A percentile compares a stretch with the other conserved stretches of the same genome.
Evolutionary conservation across 495 filamentous ascomycete genomes (phyloP).

Genomic region (Bathelium albidoporum): DNA sequence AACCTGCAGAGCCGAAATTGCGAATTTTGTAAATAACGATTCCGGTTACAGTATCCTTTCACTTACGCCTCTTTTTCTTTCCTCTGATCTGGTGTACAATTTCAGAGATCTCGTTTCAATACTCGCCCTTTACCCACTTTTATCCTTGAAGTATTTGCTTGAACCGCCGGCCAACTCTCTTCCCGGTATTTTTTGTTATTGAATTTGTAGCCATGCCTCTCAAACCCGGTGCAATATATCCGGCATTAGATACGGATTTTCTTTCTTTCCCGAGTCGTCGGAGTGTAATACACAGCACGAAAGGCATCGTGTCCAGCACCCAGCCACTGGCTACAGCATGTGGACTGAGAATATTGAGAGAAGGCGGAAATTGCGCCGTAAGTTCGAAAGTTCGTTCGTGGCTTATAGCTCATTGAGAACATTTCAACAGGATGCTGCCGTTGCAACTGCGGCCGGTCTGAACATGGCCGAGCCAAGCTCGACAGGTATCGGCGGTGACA

Average conservation of each 20-base stretch:
- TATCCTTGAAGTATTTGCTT: neutral
- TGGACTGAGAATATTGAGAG: conserved; percentile 69
- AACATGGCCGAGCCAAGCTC: conserved; percentile 91
- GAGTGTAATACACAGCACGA: conserved; percentile 84
- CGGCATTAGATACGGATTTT: conserved; percentile 49
- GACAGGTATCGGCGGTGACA: conserved; percentile 95
- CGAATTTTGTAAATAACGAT: too few species aligned
- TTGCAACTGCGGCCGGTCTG: conserved; percentile 78
- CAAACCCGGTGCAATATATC: conserved; percentile 51
- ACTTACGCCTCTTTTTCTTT: neutral
- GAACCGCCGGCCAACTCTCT: neutral
- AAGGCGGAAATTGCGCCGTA: conserved; percentile 89
- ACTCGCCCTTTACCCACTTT: neutral
- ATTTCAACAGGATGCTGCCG: conserved; percentile 71
- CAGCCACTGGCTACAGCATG: conserved; percentile 86
- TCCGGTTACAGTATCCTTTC: too few species aligned
- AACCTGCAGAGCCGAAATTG: too few species aligned
- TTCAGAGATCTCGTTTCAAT: neutral
- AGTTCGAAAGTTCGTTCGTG: conserved; percentile 25
- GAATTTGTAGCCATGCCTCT: conserved; percentile 39
- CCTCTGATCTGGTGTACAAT: neutral
- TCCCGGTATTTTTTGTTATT: neutral
- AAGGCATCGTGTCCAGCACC: conserved; percentile 84
- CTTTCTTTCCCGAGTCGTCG: conserved; percentile 71
- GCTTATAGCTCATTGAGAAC: neutral